phyloP scores from a whole-genome alignment of 805 yeast genomes.

The Starmerella bombi region DNA sequence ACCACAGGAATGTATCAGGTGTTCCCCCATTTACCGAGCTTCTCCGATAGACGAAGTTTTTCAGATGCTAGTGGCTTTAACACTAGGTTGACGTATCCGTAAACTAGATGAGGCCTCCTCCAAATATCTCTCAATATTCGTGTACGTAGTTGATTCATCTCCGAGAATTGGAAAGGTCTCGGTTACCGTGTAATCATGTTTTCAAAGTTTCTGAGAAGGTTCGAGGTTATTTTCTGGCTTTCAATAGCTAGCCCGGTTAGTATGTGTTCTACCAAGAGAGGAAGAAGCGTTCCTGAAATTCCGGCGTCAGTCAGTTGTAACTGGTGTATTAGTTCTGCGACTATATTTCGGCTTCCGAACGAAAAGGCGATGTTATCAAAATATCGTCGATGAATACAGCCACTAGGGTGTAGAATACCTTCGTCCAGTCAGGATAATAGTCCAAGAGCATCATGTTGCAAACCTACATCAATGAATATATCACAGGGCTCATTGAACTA shows the following conservation, averaged over 20 bases:
- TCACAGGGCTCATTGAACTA: neutral
- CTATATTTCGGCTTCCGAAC: neutral
- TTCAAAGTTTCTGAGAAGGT: neutral
- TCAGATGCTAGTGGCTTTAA: no score
- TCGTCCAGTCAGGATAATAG: neutral
- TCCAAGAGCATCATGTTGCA: neutral
- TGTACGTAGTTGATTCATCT: neutral
- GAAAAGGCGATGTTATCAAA: neutral
- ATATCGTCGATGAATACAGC: constrained; percentile 2
- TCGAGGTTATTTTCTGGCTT: neutral
- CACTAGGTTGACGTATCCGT: no score
- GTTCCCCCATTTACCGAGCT: neutral
- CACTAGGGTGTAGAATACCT: neutral
- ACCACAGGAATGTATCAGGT: neutral
- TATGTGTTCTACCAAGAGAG: neutral
- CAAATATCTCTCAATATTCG: neutral
- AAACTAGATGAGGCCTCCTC: neutral
- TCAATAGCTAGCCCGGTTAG: neutral
- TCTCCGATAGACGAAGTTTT: no score
- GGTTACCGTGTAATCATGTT: neutral
- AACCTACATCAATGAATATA: neutral
- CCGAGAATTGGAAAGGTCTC: neutral
- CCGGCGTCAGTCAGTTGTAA: neutral
- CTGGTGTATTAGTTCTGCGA: neutral
- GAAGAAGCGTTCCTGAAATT: neutral